Percentiles rank a stretch among this genome's conserved stretches.
Evolutionary conservation across 805 yeast species (phyloP).

Genomic region (Torulaspora quercuum): DNA sequence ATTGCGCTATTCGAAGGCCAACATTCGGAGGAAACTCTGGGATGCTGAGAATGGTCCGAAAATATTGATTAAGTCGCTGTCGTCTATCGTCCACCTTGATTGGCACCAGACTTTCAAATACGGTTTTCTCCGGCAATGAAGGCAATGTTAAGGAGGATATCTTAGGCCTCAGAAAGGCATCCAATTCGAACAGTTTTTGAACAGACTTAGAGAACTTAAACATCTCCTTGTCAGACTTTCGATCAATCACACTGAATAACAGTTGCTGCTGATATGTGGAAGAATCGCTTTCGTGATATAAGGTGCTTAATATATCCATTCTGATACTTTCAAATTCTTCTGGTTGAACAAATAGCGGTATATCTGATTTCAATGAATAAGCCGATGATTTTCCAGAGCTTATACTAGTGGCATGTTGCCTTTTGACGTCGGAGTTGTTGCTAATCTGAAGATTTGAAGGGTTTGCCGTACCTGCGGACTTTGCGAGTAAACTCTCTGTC

Average conservation of each 20-base stretch:
- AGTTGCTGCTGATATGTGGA: slow-evolving; percentile 57
- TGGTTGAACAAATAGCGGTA: slow-evolving; percentile 55
- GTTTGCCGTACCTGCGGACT: slow-evolving; percentile 11
- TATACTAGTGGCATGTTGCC: slow-evolving; percentile 14
- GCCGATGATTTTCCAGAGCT: slow-evolving; percentile 15
- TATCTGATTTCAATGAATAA: slow-evolving; percentile 33
- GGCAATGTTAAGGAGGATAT: slow-evolving; percentile 51
- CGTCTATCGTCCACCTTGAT: slow-evolving; percentile 60
- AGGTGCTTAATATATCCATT: slow-evolving; percentile 49
- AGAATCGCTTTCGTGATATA: slow-evolving; percentile 39
- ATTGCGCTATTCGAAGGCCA: slow-evolving; percentile 54
- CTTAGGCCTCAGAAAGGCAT: slow-evolving; percentile 54
- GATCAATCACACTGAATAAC: slow-evolving; percentile 61
- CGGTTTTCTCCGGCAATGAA: slow-evolving; percentile 56
- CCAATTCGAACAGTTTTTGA: slow-evolving; percentile 58
- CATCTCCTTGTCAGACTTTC: slow-evolving; percentile 58
- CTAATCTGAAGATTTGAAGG: slow-evolving; percentile 8
- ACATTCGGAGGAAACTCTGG: slow-evolving; percentile 56
- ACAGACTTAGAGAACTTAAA: slow-evolving; percentile 71
- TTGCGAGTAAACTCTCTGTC: slow-evolving; percentile 10
- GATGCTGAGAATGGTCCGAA: slow-evolving; percentile 51
- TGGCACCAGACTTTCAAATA: slow-evolving; percentile 56
- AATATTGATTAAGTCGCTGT: slow-evolving; percentile 54
- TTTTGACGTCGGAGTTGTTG: slow-evolving; percentile 4
- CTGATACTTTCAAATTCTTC: slow-evolving; percentile 51